Base-by-base conservation (phyloP, 805 yeast genomes). In the Kluyveromyces aestuarii region DNA sequence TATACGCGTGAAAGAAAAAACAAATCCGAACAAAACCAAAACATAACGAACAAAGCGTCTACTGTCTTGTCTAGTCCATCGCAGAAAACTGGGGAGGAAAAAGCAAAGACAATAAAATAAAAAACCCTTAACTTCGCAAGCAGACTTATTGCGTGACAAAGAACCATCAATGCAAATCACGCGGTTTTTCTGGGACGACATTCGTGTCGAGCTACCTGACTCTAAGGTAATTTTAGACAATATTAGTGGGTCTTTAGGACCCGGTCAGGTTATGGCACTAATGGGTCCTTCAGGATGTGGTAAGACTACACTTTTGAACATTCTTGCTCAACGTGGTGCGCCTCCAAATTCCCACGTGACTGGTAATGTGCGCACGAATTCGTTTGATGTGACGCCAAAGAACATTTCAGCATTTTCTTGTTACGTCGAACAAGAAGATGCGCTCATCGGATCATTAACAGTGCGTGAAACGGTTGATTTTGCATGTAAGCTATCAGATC, bases 251-350 rank as follows among this genome's bases (percentile, higher is more conserved):
- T 70, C 82, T 10, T 7, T 38, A 38, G 14, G 14, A 49, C 63
- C 70, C 3, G 62, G 62, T 40, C 58, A 61, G 40, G 64, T 87
- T 38, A 72, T 87, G 63, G 93, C 93, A 7, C 83, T 87, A 8
- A 75, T 87, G 71, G 96, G 96, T 2, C 90, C 95, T 0, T 82
- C 89, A 0, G 95, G 95, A 0, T 79, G 87, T 2, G 95, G 95
- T 6, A 87, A 87, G 59, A 87, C 95, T 0, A 85, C 95, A 0
- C 62, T 87, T 39, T 68, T 87, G 21, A 87, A 87, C 59, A 76
- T 79, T 0, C 61, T 83, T 41, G 80, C 86, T 0, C 74, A 52
- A 69, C 75, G 17, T 55, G 60, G 41, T 52, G 70, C 27, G 71
- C 70, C 9, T 62, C 79, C 52, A 51, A 48, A 1, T 71, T 73